These are phyloP conservation scores for Gilbertella persicaria DNA, from an alignment of 371 early-diverging fungal species.

Conservation along the genomic window DNA sequence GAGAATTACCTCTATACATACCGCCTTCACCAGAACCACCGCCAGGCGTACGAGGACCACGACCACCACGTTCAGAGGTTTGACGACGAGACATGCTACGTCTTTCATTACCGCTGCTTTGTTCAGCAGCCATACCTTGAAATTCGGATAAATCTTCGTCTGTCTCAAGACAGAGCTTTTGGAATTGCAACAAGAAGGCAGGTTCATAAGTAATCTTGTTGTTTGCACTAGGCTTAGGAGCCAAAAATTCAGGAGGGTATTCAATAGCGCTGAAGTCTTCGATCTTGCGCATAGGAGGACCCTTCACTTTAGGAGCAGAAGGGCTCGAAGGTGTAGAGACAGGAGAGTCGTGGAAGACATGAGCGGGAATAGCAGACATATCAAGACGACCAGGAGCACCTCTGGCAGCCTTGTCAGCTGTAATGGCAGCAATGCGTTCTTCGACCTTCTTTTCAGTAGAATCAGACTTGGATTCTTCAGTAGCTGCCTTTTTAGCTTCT, in stretches of 20 bases:
- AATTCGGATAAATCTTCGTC: slow-evolving; percentile 71
- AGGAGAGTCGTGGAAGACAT: slow-evolving; percentile 23
- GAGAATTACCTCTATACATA: slow-evolving; percentile 46
- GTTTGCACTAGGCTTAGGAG: slow-evolving; percentile 36
- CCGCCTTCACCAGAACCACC: slow-evolving; percentile 42
- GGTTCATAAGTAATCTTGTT: slow-evolving; percentile 66
- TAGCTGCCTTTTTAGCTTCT: slow-evolving; percentile 9
- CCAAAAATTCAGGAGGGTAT: slow-evolving; percentile 49
- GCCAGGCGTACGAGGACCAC: slow-evolving; percentile 54
- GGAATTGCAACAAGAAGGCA: slow-evolving; percentile 83
- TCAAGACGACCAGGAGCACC: slow-evolving; percentile 37
- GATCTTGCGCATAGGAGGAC: slow-evolving; percentile 34
- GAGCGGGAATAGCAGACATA: slow-evolving; percentile 35
- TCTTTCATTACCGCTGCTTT: slow-evolving; percentile 21
- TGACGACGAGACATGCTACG: slow-evolving; percentile 54
- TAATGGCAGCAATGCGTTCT: slow-evolving; percentile 36
- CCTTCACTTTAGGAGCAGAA: slow-evolving; percentile 23
- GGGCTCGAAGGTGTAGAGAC: slow-evolving; percentile 18
- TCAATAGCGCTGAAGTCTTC: slow-evolving; percentile 35
- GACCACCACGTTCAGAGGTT: slow-evolving; percentile 62
- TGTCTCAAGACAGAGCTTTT: slow-evolving; percentile 61
- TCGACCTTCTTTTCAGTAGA: slow-evolving; percentile 16
- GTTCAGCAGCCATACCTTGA: slow-evolving; percentile 65
- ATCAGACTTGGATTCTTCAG: slow-evolving; percentile 15
- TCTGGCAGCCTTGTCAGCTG: slow-evolving; percentile 36